Percentiles rank a stretch among this genome's conserved stretches.
phyloP scores from a whole-genome alignment of 306 rosid species.

The Sindora glabra region DNA sequence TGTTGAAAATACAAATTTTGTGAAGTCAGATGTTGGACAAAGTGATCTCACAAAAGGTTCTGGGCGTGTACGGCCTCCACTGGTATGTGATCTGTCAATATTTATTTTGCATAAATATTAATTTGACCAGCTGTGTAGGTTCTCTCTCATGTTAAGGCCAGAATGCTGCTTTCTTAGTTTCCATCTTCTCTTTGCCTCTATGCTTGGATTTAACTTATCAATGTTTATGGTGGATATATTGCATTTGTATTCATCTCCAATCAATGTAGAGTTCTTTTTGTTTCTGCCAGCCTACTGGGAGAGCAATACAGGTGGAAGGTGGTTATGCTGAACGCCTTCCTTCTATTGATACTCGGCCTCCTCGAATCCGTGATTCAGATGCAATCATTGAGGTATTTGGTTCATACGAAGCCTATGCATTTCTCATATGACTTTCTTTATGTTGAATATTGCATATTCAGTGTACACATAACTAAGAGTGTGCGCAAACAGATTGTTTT shows the following conservation, averaged over 20 bases:
- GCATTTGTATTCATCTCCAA: too few species aligned
- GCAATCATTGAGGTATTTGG: slow-evolving; percentile 91
- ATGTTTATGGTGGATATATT: slow-evolving; percentile 3
- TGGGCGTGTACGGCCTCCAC: slow-evolving; percentile 66
- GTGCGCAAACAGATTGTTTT: slow-evolving; percentile 71
- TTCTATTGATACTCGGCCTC: slow-evolving; percentile 90
- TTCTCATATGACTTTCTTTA: slow-evolving; percentile 4
- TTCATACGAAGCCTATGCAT: slow-evolving; percentile 1
- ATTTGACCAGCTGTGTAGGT: background rate
- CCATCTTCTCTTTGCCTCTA: background rate
- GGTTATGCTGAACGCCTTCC: slow-evolving; percentile 96
- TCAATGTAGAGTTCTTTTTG: background rate
- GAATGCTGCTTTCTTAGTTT: background rate
- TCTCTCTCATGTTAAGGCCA: background rate
- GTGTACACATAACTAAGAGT: slow-evolving; percentile 14
- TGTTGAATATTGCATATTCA: background rate
- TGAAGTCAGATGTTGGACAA: slow-evolving; percentile 53
- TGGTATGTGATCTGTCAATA: slow-evolving; percentile 44
- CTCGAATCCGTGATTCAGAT: slow-evolving; percentile 91
- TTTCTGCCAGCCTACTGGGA: slow-evolving; percentile 88
- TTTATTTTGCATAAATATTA: background rate
- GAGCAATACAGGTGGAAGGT: slow-evolving; percentile 99
- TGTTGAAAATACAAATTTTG: slow-evolving; percentile 44
- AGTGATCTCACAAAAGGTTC: slow-evolving; percentile 56
- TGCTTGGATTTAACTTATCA: slow-evolving; percentile 14